Percentiles rank a stretch among this genome's conserved stretches.
Evolutionary conservation across 768 basidiomycete genomes (phyloP).

Genomic region (Phanerochaete carnosa): DNA sequence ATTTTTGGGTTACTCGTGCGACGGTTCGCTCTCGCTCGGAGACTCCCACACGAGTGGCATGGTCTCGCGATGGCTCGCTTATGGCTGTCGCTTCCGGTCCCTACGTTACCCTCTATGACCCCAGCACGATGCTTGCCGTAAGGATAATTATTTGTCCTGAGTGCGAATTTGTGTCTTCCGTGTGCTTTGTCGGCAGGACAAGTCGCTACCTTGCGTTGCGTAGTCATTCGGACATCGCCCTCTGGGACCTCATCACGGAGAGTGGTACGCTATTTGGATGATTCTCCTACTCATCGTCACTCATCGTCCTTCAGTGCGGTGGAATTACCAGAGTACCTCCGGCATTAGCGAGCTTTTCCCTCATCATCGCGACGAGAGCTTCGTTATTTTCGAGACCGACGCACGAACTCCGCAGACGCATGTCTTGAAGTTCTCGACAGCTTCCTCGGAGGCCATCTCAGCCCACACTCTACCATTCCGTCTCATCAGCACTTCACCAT

Average conservation of each 20-base stretch:
- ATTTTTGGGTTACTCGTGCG: conserved; percentile 81
- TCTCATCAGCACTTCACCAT: conserved; percentile 46
- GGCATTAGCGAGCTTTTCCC: conserved; percentile 46
- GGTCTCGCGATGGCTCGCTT: conserved; percentile 86
- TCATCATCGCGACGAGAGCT: conserved; percentile 54
- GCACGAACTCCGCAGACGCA: conserved; percentile 25
- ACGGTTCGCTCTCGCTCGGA: conserved; percentile 67
- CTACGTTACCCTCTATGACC: conserved; percentile 73
- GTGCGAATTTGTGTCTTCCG: conserved; percentile 39
- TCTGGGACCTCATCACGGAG: conserved; percentile 72
- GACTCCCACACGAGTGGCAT: conserved; percentile 61
- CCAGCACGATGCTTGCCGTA: conserved; percentile 54
- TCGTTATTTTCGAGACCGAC: conserved; percentile 49
- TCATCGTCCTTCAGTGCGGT: conserved; percentile 46
- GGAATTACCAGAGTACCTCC: conserved; percentile 43
- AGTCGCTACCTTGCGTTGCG: conserved; percentile 69
- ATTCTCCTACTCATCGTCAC: conserved; percentile 1
- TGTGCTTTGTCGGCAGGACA: conserved; percentile 64
- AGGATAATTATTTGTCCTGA: conserved; percentile 60
- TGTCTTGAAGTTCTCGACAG: conserved; percentile 46
- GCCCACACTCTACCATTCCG: conserved; percentile 55
- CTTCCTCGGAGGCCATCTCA: conserved; percentile 42
- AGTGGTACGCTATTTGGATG: conserved; percentile 41
- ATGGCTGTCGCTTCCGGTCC: conserved; percentile 69
- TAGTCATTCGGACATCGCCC: conserved; percentile 45